phyloP scores from a whole-genome alignment of 495 filamentous ascomycete genomes.

The Hypomontagnella monticulosa region DNA sequence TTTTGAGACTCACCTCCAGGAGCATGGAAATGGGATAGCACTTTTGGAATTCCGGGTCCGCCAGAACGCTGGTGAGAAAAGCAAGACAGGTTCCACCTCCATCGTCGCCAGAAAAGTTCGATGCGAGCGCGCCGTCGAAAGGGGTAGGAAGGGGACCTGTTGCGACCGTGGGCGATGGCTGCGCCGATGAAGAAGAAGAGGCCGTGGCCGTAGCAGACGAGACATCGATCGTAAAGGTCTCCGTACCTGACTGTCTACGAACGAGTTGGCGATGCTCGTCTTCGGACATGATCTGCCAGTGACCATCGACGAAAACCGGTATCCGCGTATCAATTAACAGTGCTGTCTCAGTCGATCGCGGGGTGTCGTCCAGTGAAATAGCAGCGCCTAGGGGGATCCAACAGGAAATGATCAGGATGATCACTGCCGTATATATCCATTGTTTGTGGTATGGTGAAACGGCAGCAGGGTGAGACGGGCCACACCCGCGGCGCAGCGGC shows the following conservation, averaged over 20 bases:
- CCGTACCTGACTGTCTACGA: constrained; percentile 33
- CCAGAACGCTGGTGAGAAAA: constrained; percentile 75
- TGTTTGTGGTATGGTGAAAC: constrained; percentile 42
- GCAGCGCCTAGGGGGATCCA: constrained; percentile 47
- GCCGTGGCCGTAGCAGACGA: constrained; percentile 46
- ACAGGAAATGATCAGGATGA: constrained; percentile 48
- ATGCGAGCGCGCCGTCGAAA: constrained; percentile 75
- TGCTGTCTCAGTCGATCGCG: constrained; percentile 45
- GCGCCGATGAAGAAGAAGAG: constrained; percentile 35
- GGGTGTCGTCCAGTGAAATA: constrained; percentile 42
- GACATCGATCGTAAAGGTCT: constrained; percentile 50
- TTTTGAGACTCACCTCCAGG: constrained; percentile 62
- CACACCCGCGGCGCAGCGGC: constrained; percentile 37
- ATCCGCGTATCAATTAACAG: constrained; percentile 51
- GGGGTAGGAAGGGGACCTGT: constrained; percentile 66
- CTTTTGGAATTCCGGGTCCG: constrained; percentile 67
- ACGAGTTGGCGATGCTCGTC: constrained; percentile 44
- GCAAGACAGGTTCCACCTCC: constrained; percentile 62
- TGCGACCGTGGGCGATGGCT: constrained; percentile 44
- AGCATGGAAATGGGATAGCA: constrained; percentile 82
- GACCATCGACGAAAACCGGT: constrained; percentile 44
- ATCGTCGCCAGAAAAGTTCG: constrained; percentile 65
- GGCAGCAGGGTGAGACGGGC: constrained; percentile 30
- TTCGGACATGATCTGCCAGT: constrained; percentile 53
- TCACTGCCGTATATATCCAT: constrained; percentile 44